Conservation (phyloP, 2,329 filamentous ascomycete species). For the Huntiella decipiens region DNA sequence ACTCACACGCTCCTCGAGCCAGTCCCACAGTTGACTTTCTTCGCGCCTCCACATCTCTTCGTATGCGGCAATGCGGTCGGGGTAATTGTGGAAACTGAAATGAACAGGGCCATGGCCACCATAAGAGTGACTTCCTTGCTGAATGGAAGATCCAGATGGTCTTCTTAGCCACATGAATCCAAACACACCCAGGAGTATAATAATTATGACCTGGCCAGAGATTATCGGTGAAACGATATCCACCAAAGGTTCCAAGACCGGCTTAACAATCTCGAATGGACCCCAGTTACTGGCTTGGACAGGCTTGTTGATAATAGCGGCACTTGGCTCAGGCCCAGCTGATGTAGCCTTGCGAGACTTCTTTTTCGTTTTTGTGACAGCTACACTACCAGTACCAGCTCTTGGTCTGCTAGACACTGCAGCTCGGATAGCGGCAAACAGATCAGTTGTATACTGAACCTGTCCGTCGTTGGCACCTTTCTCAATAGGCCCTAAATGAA, state of each 20-base stretch:
- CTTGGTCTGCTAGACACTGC: conserved; percentile 49
- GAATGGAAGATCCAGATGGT: not conserved
- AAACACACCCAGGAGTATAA: conserved; percentile 53
- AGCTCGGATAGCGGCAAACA: conserved; percentile 54
- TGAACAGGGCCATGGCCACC: conserved; percentile 15
- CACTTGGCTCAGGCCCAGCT: conserved; percentile 22
- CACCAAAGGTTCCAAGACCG: conserved; percentile 47
- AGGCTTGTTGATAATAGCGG: conserved; percentile 21
- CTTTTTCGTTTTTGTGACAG: conserved; percentile 39
- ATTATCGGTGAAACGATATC: conserved; percentile 53
- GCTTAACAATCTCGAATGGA: conserved; percentile 56
- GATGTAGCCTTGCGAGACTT: conserved; percentile 34
- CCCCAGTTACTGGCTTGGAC: conserved; percentile 46
- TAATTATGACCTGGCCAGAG: conserved; percentile 59
- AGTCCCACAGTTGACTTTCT: conserved; percentile 80
- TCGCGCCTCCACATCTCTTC: conserved; percentile 84
- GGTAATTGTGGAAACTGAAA: conserved; percentile 24
- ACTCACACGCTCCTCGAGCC: conserved; percentile 73
- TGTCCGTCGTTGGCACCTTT: conserved; percentile 90
- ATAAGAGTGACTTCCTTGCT: conserved; percentile 19
- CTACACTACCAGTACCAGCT: conserved; percentile 25
- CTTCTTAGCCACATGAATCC: conserved; percentile 48
- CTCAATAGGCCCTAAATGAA: conserved; percentile 65
- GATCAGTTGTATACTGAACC: conserved; percentile 58
- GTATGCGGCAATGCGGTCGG: conserved; percentile 62